Conservation (phyloP, 2,329 filamentous ascomycete genomes). For the Coniella lustricola region DNA sequence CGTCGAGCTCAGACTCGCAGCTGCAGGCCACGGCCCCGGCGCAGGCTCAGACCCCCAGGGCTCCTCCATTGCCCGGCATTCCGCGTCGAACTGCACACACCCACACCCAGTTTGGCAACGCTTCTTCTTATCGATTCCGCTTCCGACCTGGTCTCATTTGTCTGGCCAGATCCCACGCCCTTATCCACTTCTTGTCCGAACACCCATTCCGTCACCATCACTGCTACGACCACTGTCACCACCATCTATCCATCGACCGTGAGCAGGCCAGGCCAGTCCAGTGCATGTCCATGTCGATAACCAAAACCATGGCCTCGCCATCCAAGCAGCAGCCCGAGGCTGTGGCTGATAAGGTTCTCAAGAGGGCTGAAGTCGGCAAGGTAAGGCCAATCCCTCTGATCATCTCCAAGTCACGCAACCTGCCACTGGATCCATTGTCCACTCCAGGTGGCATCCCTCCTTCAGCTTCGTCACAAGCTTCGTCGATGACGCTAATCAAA, state of each 20-base stretch:
- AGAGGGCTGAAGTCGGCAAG: conserved; percentile 69
- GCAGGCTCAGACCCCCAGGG: no score
- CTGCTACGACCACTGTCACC: no score
- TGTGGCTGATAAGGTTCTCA: conserved; percentile 62
- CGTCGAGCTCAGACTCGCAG: background rate
- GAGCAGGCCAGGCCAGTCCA: background rate
- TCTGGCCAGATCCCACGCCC: background rate
- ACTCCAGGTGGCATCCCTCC: no score
- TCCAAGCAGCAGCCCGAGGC: conserved; percentile 57
- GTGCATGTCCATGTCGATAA: conserved; percentile 19
- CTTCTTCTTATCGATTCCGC: background rate
- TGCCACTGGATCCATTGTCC: background rate
- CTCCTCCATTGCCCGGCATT: background rate
- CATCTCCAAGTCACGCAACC: conserved; percentile 3
- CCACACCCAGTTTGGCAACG: conserved; percentile 4
- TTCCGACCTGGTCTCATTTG: background rate
- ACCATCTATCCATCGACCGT: background rate
- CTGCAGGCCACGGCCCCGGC: background rate
- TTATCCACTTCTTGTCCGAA: background rate
- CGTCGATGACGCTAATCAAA: conserved; percentile 12
- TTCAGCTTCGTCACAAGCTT: conserved; percentile 7
- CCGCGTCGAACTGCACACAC: background rate
- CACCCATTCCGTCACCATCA: no score
- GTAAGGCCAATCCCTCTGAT: conserved; percentile 36
- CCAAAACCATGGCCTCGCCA: conserved; percentile 49